Percentiles rank a stretch among this genome's conserved stretches.
phyloP scores from a whole-genome alignment of 1,284 basidiomycete genomes.

The Cutaneotrichosporon spelunceum region DNA sequence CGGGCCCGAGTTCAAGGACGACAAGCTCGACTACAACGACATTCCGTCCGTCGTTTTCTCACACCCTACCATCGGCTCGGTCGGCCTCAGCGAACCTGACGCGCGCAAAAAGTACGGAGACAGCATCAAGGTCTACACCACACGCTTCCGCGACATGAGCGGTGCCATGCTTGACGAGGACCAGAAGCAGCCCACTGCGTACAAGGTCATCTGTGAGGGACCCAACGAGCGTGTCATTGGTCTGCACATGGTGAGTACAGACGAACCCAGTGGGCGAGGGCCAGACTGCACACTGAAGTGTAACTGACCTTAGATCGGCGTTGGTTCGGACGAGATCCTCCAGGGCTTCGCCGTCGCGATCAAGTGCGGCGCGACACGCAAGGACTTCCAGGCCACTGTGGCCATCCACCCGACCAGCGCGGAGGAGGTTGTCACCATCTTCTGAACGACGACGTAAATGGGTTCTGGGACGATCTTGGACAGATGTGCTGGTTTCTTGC shows the following conservation, averaged over 20 bases:
- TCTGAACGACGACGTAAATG: not conserved
- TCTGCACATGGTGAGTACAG: slow-evolving; percentile 71
- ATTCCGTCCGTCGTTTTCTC: slow-evolving; percentile 95
- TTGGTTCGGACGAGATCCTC: slow-evolving; percentile 84
- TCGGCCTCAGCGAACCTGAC: slow-evolving; percentile 86
- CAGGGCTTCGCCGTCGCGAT: slow-evolving; percentile 89
- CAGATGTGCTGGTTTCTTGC: not conserved
- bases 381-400: slow-evolving; percentile 80
- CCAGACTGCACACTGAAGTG: slow-evolving; percentile 57
- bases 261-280: slow-evolving; percentile 59
- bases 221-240: slow-evolving; percentile 92
- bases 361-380: slow-evolving; percentile 88
- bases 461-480: not conserved
- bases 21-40: slow-evolving; percentile 84
- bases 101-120: slow-evolving; percentile 83
- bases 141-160: slow-evolving; percentile 73
- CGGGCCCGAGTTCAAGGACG: slow-evolving; percentile 72
- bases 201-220: slow-evolving; percentile 84
- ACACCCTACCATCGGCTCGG: slow-evolving; percentile 90
- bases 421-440: slow-evolving; percentile 51
- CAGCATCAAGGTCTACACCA: slow-evolving; percentile 82
- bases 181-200: slow-evolving; percentile 87
- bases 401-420: slow-evolving; percentile 65
- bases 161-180: slow-evolving; percentile 79
- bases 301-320: slow-evolving; percentile 60